Base-by-base conservation (phyloP, 2,329 filamentous ascomycete genomes). In the Aspergillus bombycis region DNA sequence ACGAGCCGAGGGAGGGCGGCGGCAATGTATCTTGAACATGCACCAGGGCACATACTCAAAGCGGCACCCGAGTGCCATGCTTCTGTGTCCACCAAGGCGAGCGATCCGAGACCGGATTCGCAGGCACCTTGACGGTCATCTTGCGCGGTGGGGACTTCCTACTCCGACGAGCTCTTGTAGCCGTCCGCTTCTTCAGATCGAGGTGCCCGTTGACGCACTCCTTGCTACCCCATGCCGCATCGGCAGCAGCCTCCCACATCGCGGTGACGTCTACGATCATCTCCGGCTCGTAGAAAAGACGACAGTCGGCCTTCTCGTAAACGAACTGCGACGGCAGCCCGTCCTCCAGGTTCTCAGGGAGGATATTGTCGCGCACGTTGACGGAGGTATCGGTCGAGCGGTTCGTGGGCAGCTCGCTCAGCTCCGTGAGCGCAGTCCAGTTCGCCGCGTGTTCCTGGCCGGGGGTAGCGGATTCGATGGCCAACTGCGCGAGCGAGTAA, bases 311-410 rank as follows among this genome's bases (percentile, higher is more conserved):
- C 52, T 32, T 21, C 30, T 55, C 52, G 3, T 55, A 55, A 0
- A 55, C 32, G 9, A 55, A 55, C 21, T 55, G 52, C 21, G 52
- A 55, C 4, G 52, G 52, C 11, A 55, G 52, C 14, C 52, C 52
- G 11, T 55, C 32, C 0, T 1, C 21, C n/a, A 55, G n/a, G 32
- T 55, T 38, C 14, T 38, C 52, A 7, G 32, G 34, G 7, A 55
- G 52, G 14, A 55, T 55, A 28, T 55, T 55, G 23, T 55, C 52
- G 2, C 52, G 52, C 9, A 55, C 52, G 30, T 55, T 55, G 30
- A 55, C 26, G 10, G 52, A 55, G 34, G 32, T 55, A 32, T 55
- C 52, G 4, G 32, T 38, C 11, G 52, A 28, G 21, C 52, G 52
- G 16, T 26, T 38, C 1, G 32, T 23, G 6, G 52, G 52, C 6